Percentiles rank a stretch among this genome's conserved stretches.
These are phyloP conservation scores for Hypsizygus ulmarius DNA, from an alignment of 1,284 basidiomycete genomes.

Conservation along the genomic window DNA sequence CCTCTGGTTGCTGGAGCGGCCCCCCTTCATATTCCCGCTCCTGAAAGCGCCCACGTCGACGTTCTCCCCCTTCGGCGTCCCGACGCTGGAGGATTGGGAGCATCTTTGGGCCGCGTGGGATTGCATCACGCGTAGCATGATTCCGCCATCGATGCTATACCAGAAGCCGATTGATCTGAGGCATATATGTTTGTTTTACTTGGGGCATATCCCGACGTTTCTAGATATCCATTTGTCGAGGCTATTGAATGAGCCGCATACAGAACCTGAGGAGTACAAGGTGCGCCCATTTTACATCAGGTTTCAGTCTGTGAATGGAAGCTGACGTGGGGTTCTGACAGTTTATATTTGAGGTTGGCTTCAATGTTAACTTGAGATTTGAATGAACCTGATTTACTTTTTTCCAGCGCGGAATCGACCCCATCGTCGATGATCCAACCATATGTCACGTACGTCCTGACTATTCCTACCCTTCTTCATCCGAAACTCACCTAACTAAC, in stretches of 20 bases:
- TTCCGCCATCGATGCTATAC: constrained; percentile 81
- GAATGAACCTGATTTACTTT: constrained; percentile 19
- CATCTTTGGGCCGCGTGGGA: constrained; percentile 91
- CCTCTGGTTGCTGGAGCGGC: constrained; percentile 89
- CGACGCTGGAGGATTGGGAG: constrained; percentile 78
- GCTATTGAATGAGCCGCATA: constrained; percentile 73
- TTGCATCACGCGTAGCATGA: constrained; percentile 84
- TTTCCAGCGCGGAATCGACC: constrained; percentile 89
- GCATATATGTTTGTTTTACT: constrained; percentile 85
- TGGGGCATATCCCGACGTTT: constrained; percentile 90
- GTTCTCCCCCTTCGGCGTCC: constrained; percentile 60
- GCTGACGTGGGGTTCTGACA: constrained; percentile 24
- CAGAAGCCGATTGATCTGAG: constrained; percentile 92
- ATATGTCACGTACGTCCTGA: constrained; percentile 68
- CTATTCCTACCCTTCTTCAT: constrained; percentile 3
- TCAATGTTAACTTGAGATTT: background rate
- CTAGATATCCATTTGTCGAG: constrained; percentile 89
- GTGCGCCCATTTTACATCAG: constrained; percentile 36
- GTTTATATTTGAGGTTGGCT: constrained; percentile 77
- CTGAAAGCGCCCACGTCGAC: constrained; percentile 37
- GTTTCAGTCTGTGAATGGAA: background rate
- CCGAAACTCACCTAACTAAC: constrained; percentile 2
- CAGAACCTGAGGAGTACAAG: constrained; percentile 82
- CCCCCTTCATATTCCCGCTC: constrained; percentile 73
- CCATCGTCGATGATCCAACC: constrained; percentile 86